Percentiles rank a stretch among this genome's conserved stretches.
Conservation (phyloP, 2,329 filamentous ascomycete species). For the Colletotrichum trifolii region DNA sequence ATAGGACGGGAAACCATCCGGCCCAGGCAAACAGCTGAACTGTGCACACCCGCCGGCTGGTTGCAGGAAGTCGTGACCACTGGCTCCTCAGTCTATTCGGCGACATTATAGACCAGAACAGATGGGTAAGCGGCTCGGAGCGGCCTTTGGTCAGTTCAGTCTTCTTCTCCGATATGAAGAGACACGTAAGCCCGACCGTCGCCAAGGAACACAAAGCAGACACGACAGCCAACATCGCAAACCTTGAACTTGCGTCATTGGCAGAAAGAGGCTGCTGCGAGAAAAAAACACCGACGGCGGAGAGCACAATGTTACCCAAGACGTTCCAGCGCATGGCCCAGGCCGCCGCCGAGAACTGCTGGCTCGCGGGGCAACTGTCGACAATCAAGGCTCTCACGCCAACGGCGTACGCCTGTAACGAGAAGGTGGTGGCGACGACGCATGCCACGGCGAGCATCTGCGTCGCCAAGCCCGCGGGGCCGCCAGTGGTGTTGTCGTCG, state of each 20-base stretch:
- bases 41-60: not conserved
- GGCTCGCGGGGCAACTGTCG: not conserved
- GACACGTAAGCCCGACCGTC: not conserved
- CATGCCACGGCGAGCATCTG: not conserved
- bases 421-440: not conserved
- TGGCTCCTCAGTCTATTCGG: not conserved
- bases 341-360: not conserved
- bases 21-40: not conserved
- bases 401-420: conserved; percentile 2
- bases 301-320: not conserved
- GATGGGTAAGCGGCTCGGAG: not conserved
- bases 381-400: conserved; percentile 3
- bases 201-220: not conserved
- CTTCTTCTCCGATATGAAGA: not conserved
- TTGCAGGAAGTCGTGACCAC: not conserved
- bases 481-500: not conserved
- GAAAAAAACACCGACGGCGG: not conserved
- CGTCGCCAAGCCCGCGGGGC: not conserved
- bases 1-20: not conserved
- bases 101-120: not conserved
- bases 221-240: not conserved
- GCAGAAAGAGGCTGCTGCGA: not conserved
- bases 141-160: not conserved
- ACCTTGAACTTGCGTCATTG: not conserved
- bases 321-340: conserved; percentile 11